A percentile compares a stretch with the other conserved stretches of the same genome.
Evolutionary conservation across 2,329 filamentous ascomycete genomes (phyloP).

Genomic region (Colletotrichum coccodes): DNA sequence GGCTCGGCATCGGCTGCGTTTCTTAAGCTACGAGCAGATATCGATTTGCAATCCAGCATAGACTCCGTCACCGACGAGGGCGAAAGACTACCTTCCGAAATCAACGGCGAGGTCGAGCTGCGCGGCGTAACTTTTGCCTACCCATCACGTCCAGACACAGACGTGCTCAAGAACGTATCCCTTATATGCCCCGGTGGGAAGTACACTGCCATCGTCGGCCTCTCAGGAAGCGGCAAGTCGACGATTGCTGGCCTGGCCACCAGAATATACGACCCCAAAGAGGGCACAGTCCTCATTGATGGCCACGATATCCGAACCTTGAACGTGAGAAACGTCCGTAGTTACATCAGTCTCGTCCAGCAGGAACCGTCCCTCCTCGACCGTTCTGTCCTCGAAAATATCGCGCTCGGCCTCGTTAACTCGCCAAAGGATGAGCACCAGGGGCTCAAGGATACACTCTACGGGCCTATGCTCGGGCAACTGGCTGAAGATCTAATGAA

Average conservation of each 20-base stretch:
- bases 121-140: conserved; percentile 57
- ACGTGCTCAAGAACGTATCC: conserved; percentile 55
- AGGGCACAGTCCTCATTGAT: conserved; percentile 58
- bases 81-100: conserved; percentile 56
- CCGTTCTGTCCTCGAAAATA: conserved; percentile 61
- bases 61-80: conserved; percentile 50
- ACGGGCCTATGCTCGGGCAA: conserved; percentile 58
- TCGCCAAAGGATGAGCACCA: conserved; percentile 51
- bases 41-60: conserved; percentile 60
- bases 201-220: conserved; percentile 66
- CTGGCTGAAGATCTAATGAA: conserved; percentile 62
- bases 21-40: conserved; percentile 66
- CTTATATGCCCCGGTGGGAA: conserved; percentile 59
- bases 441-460: conserved; percentile 55
- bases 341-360: conserved; percentile 55
- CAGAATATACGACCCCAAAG: conserved; percentile 66
- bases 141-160: conserved; percentile 51
- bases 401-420: conserved; percentile 59
- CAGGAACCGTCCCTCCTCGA: conserved; percentile 57
- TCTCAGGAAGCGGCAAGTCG: conserved; percentile 68
- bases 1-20: conserved; percentile 68
- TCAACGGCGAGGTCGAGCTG: conserved; percentile 57
- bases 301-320: conserved; percentile 57
- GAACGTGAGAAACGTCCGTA: conserved; percentile 56
- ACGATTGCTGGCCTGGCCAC: conserved; percentile 65